Percentiles rank a stretch among this genome's conserved stretches.
Conservation (phyloP, 371 early-diverging fungal species). For the Parasitella parasitica region DNA sequence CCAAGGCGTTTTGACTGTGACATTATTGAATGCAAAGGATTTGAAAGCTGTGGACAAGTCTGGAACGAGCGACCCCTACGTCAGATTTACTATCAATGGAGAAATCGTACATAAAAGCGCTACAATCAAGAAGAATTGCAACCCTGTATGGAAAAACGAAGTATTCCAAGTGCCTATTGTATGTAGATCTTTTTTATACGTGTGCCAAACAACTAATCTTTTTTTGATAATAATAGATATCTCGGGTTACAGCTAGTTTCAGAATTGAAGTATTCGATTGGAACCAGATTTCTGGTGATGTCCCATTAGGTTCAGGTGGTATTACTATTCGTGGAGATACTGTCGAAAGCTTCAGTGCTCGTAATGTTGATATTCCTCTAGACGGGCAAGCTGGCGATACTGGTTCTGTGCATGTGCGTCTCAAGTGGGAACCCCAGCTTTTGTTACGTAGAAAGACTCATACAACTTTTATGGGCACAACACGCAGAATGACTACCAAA, state of each 20-base stretch:
- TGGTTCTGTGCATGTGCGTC: slow-evolving; percentile 35
- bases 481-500: slow-evolving; percentile 19
- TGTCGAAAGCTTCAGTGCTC: slow-evolving; percentile 42
- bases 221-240: slow-evolving; percentile 29
- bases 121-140: slow-evolving; percentile 74
- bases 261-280: slow-evolving; percentile 80
- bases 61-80: slow-evolving; percentile 82
- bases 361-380: slow-evolving; percentile 36
- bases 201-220: too few species aligned
- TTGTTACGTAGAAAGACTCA: slow-evolving; percentile 35
- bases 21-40: slow-evolving; percentile 45
- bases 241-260: slow-evolving; percentile 59
- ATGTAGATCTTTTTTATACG: slow-evolving; percentile 11
- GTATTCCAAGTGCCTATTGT: slow-evolving; percentile 70
- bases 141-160: slow-evolving; percentile 83
- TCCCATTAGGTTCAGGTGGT: slow-evolving; percentile 55
- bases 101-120: slow-evolving; percentile 78
- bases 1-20: slow-evolving; percentile 52
- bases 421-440: slow-evolving; percentile 50
- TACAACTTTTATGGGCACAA: slow-evolving; percentile 33
- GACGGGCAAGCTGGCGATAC: slow-evolving; percentile 35
- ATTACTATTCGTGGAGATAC: slow-evolving; percentile 42
- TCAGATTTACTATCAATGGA: slow-evolving; percentile 72
- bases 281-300: slow-evolving; percentile 70
- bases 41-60: slow-evolving; percentile 54